Evolutionary conservation across 192 early-diverging fungal species (phyloP).

Genomic region (Entomortierella lignicola): DNA sequence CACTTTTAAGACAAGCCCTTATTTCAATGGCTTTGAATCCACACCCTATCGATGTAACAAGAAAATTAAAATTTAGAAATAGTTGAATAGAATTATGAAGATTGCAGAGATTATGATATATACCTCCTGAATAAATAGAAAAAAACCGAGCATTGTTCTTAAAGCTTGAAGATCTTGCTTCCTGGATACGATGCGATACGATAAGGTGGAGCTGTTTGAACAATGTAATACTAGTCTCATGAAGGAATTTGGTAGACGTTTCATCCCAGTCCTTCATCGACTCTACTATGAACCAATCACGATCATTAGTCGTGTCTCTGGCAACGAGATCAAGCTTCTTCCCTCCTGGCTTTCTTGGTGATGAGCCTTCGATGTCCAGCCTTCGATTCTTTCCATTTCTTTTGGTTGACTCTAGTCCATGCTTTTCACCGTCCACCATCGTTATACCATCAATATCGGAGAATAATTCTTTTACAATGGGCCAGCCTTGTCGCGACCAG

Average conservation of each 20-base stretch:
- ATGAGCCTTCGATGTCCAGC: conserved; percentile 15
- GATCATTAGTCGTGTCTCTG: conserved; percentile 37
- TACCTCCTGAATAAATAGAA: conserved; percentile 51
- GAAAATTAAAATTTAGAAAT: conserved; percentile 1
- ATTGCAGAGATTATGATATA: background rate
- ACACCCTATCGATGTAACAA: conserved; percentile 21
- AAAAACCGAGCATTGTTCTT: conserved; percentile 34
- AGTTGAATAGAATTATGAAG: background rate
- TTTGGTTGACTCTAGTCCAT: conserved; percentile 31
- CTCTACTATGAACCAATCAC: conserved; percentile 45
- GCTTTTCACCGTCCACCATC: conserved; percentile 48
- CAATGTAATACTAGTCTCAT: conserved; percentile 32
- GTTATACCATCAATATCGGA: conserved; percentile 39
- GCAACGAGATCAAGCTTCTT: conserved; percentile 38
- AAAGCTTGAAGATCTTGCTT: conserved; percentile 16
- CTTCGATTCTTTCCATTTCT: conserved; percentile 16
- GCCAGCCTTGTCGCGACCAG: conserved; percentile 42
- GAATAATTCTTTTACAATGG: conserved; percentile 37
- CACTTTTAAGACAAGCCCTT: conserved; percentile 17
- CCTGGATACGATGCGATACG: conserved; percentile 37
- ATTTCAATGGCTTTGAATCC: conserved; percentile 44
- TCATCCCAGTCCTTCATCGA: conserved; percentile 50
- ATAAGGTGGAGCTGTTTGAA: conserved; percentile 47
- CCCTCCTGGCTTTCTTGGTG: conserved; percentile 33
- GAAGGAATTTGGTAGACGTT: conserved; percentile 33